Base-by-base conservation (phyloP, 495 filamentous ascomycete species). In the Tirmania nivea region DNA sequence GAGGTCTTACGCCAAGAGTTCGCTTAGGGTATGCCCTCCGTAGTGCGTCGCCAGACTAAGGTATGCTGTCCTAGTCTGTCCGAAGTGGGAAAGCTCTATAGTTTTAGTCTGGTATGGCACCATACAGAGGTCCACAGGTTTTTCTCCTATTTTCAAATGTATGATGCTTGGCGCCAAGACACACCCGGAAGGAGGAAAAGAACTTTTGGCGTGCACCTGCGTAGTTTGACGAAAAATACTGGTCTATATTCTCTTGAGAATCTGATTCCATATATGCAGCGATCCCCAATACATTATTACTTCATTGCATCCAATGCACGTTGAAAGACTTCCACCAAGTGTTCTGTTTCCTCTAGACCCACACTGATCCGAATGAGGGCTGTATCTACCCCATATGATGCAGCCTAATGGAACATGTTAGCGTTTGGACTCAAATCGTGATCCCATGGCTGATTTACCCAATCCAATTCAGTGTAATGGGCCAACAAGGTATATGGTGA, bases 401-500 rank as follows among this genome's bases (percentile, higher is more conserved):
- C 78, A 25, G 83, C 86, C 86, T 78, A 50, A 10, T 14, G 17
- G 9, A 14, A 14, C 17, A 45, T 8, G 39, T 45, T 45, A 45
- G 39, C 3, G 25, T 56, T 35, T 10, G 35, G 54, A 45, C 50
- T 39, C 10, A 52, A 2, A 51, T 34, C 10, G 52, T 36, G 35
- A 36, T 55, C 48, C 49, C 21, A 36, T 35, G 8, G 39, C 12
- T 1, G 2, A 69, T 74, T 60, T 71, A 79, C 78, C 81, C 90
- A 97, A 35, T 92, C 84, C 12, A 95, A 65, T 72, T 97, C 92
- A 53, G 75, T 69, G 56, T 90, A 97, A 65, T 97, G 92, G 20
- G 92, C 92, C 25, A 97, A 68, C 14, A 97, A 67, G 34, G 89
- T 85, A 59, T 93, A 97, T 9, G 92, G 90, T 36, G 79, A 92